Percentiles rank a stretch among this genome's conserved stretches.
Evolutionary conservation across 2,329 filamentous ascomycete species (phyloP).

Genomic region (Dryadomyces sulphureus): DNA sequence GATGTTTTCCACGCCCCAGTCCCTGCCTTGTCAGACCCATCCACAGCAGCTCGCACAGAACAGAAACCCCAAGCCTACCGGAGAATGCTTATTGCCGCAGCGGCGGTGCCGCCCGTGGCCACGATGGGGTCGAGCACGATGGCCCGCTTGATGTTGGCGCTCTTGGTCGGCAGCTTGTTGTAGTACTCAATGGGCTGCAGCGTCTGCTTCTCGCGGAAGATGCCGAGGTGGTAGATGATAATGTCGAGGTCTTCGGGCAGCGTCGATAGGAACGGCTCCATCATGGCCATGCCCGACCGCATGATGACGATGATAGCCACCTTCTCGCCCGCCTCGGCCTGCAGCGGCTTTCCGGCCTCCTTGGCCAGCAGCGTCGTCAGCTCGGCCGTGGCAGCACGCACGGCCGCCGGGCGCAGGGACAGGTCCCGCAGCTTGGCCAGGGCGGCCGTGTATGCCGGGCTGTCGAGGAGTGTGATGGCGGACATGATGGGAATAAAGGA

Average conservation of each 20-base stretch:
- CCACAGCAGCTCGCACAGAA: neutral
- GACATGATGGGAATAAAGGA: slow-evolving; percentile 2
- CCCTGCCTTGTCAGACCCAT: slow-evolving; percentile 23
- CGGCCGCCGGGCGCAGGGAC: slow-evolving; percentile 52
- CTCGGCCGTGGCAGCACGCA: slow-evolving; percentile 64
- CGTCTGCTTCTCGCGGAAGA: slow-evolving; percentile 79
- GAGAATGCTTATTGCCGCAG: slow-evolving; percentile 75
- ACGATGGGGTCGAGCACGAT: slow-evolving; percentile 86
- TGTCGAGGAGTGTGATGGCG: slow-evolving; percentile 42
- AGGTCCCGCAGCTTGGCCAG: slow-evolving; percentile 53
- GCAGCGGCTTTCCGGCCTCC: slow-evolving; percentile 53
- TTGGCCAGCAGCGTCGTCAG: slow-evolving; percentile 69
- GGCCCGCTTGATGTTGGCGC: slow-evolving; percentile 33
- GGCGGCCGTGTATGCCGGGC: slow-evolving; percentile 67
- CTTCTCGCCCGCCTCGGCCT: slow-evolving; percentile 38
- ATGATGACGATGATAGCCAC: slow-evolving; percentile 81
- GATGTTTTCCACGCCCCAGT: slow-evolving; percentile 76
- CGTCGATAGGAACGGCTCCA: slow-evolving; percentile 61
- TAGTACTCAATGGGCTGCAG: slow-evolving; percentile 91
- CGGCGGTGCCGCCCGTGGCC: slow-evolving; percentile 79
- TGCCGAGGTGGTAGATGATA: slow-evolving; percentile 80
- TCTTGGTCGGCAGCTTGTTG: slow-evolving; percentile 79
- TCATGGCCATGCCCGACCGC: slow-evolving; percentile 80
- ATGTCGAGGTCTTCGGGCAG: slow-evolving; percentile 59
- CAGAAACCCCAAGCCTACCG: neutral